Evolutionary conservation across 306 rosid species (phyloP).

Genomic region (Malus sieversii): DNA sequence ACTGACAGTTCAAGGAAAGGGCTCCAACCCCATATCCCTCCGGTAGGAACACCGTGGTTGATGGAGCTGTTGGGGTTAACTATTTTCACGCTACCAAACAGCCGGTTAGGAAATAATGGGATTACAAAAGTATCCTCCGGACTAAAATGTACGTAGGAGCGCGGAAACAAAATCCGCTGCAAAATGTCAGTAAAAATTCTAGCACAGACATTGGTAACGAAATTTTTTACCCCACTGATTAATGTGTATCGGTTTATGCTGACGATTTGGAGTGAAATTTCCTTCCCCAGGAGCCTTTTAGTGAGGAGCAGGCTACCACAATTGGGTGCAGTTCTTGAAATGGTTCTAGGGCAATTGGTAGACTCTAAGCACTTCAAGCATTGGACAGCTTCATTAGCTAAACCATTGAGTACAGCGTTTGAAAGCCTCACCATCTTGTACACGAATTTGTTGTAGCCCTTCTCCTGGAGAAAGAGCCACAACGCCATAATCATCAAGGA

Average conservation of each 20-base stretch:
- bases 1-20: slow-evolving; percentile 13
- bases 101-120: slow-evolving; percentile 45
- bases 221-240: slow-evolving; percentile 32
- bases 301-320: slow-evolving; percentile 18
- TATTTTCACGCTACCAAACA: slow-evolving; percentile 36
- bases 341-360: neutral
- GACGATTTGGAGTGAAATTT: slow-evolving; percentile 34
- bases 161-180: slow-evolving; percentile 4
- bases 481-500: slow-evolving; percentile 46
- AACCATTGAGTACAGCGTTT: slow-evolving; percentile 1
- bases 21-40: slow-evolving; percentile 22
- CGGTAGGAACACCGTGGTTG: neutral
- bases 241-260: slow-evolving; percentile 21
- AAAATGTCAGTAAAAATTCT: slow-evolving; percentile 47
- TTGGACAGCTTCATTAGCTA: slow-evolving; percentile 35
- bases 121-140: slow-evolving; percentile 8
- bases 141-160: neutral
- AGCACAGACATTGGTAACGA: slow-evolving; percentile 32
- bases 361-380: slow-evolving; percentile 34
- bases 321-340: neutral
- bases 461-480: slow-evolving; percentile 50
- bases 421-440: slow-evolving; percentile 7
- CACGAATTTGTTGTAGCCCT: slow-evolving; percentile 17
- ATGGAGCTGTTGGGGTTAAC: neutral
- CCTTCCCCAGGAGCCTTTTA: slow-evolving; percentile 5